A percentile compares a stretch with the other conserved stretches of the same genome.
Evolutionary conservation across 2,329 filamentous ascomycete species (phyloP).

Genomic region (Pestalotiopsis sp.): DNA sequence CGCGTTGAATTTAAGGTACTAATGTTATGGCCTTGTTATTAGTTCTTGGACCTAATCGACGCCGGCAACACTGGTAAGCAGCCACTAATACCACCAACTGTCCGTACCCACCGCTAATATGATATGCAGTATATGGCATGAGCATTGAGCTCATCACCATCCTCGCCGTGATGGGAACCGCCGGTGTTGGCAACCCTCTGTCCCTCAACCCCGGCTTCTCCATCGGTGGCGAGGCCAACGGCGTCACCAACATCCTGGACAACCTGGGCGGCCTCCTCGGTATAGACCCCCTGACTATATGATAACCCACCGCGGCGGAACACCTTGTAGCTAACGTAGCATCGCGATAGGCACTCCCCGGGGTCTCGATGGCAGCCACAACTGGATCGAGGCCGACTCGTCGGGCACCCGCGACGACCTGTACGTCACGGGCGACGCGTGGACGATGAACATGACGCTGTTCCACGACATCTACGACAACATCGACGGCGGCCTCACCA

Average conservation of each 20-base stretch:
- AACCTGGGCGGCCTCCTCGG: slow-evolving; percentile 44
- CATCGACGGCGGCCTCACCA: slow-evolving; percentile 35
- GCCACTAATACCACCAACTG: neutral
- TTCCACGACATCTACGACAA: slow-evolving; percentile 49
- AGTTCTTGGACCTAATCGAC: slow-evolving; percentile 28
- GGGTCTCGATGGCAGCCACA: slow-evolving; percentile 52
- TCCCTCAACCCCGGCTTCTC: slow-evolving; percentile 51
- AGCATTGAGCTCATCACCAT: slow-evolving; percentile 41
- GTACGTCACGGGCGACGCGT: slow-evolving; percentile 49
- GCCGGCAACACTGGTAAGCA: slow-evolving; percentile 30
- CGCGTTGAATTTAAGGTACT: neutral
- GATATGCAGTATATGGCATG: slow-evolving; percentile 42
- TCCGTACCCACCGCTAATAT: neutral
- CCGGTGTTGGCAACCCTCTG: slow-evolving; percentile 49
- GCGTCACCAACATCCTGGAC: slow-evolving; percentile 39
- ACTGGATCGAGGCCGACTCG: slow-evolving; percentile 54
- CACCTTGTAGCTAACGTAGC: neutral
- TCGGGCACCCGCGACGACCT: slow-evolving; percentile 54
- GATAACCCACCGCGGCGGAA: neutral
- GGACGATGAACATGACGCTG: slow-evolving; percentile 50
- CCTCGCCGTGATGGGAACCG: slow-evolving; percentile 45
- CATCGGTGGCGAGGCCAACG: slow-evolving; percentile 43
- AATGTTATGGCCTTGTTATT: neutral
- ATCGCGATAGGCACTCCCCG: slow-evolving; percentile 36
- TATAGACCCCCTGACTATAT: slow-evolving; percentile 14